Conservation (phyloP, 2,329 filamentous ascomycete genomes). For the Thelonectria rubi region DNA sequence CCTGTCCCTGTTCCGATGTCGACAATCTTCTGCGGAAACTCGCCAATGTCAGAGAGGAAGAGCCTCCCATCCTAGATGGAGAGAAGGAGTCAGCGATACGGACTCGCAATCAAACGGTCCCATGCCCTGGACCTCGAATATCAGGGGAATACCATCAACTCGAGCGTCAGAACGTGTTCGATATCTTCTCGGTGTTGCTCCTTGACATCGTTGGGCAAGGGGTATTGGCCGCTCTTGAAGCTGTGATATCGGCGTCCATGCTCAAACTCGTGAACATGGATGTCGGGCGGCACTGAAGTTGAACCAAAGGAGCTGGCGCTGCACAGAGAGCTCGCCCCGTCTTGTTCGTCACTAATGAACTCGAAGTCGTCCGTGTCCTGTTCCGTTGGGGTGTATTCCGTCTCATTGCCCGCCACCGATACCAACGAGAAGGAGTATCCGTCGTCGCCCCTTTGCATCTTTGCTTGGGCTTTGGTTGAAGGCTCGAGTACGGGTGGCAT, state of each 20-base stretch:
- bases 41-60: conserved; percentile 52
- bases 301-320: conserved; percentile 43
- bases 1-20: conserved; percentile 62
- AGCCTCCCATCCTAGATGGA: conserved; percentile 48
- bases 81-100: conserved; percentile 8
- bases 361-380: conserved; percentile 45
- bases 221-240: conserved; percentile 55
- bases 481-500: background rate
- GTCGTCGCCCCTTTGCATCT: conserved; percentile 40
- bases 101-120: background rate
- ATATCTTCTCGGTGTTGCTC: conserved; percentile 58
- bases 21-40: conserved; percentile 53
- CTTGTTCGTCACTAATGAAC: conserved; percentile 38
- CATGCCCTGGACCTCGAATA: conserved; percentile 2
- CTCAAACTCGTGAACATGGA: conserved; percentile 47
- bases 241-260: conserved; percentile 54
- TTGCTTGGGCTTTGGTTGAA: conserved; percentile 2
- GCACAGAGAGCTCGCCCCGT: conserved; percentile 33
- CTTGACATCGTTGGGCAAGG: conserved; percentile 56
- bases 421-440: conserved; percentile 43
- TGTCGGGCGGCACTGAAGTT: conserved; percentile 47
- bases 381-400: conserved; percentile 39
- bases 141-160: conserved; percentile 48
- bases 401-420: conserved; percentile 42
- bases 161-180: conserved; percentile 56